Evolutionary conservation across 352 stramenopile species (phyloP).

Genomic region (Phytophthora syringae): DNA sequence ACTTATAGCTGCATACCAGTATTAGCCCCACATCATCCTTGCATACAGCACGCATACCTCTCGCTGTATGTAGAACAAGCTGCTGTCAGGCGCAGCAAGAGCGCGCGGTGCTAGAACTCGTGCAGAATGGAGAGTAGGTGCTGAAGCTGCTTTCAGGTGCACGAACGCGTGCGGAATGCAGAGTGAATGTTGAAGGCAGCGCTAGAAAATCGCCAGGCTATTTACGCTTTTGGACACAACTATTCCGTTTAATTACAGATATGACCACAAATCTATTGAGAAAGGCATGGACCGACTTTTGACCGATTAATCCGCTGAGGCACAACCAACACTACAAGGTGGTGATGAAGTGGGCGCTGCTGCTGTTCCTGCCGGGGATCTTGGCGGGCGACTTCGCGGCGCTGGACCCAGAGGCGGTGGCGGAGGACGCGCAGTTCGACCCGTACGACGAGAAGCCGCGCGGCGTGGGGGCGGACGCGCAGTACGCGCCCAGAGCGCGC

Average conservation of each 20-base stretch:
- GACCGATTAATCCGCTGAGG: not conserved
- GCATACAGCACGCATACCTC: too few relatives aligned
- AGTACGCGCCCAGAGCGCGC: constrained; percentile 49
- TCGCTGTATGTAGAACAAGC: too few relatives aligned
- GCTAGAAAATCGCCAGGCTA: too few relatives aligned
- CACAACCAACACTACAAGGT: not conserved
- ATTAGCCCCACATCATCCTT: too few relatives aligned
- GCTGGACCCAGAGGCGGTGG: constrained; percentile 47
- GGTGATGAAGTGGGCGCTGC: constrained; percentile 10
- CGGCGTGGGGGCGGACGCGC: constrained; percentile 23
- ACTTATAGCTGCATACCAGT: not conserved
- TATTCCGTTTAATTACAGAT: not conserved
- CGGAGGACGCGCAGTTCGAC: constrained; percentile 65
- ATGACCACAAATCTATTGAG: too few relatives aligned
- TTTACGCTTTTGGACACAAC: too few relatives aligned
- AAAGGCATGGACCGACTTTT: not conserved
- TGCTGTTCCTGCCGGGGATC: constrained; percentile 13
- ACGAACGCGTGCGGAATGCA: too few relatives aligned
- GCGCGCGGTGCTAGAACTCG: too few relatives aligned
- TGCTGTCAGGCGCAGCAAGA: too few relatives aligned
- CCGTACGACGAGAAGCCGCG: constrained; percentile 56
- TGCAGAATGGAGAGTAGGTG: too few relatives aligned
- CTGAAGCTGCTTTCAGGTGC: too few relatives aligned
- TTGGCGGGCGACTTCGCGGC: constrained; percentile 41
- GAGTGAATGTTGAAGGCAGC: too few relatives aligned